Evolutionary conservation across 805 yeast genomes (phyloP).

Genomic region (Candida sakaeoensis): DNA sequence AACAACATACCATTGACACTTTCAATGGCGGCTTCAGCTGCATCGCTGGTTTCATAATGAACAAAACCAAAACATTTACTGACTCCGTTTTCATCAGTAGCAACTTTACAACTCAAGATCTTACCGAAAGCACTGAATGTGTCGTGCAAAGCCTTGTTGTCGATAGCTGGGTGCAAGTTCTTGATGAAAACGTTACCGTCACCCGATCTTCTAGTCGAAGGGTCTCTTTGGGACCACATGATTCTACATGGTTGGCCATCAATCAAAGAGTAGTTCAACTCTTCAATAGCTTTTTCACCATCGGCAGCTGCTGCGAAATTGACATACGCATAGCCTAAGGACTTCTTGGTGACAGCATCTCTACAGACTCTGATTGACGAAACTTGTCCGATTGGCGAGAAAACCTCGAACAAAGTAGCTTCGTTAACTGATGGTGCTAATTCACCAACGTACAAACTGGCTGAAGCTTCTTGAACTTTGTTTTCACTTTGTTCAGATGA

Average conservation of each 20-base stretch:
- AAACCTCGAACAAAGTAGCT: conserved; percentile 90
- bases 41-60: conserved; percentile 89
- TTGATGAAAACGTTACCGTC: conserved; percentile 96
- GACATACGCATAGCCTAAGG: conserved; percentile 97
- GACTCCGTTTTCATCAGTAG: conserved; percentile 85
- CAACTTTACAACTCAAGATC: conserved; percentile 95
- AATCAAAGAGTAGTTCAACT: conserved; percentile 88
- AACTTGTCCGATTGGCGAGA: conserved; percentile 92
- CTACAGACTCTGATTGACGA: conserved; percentile 98
- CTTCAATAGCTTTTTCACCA: conserved; percentile 92
- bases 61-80: conserved; percentile 97
- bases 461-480: conserved; percentile 54
- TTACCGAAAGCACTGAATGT: conserved; percentile 96
- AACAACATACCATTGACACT: conserved; percentile 97
- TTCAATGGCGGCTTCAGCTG: conserved; percentile 93
- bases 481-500: conserved; percentile 27
- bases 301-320: conserved; percentile 87
- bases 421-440: conserved; percentile 89
- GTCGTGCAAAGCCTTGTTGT: conserved; percentile 97
- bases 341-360: conserved; percentile 94
- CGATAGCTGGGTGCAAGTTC: conserved; percentile 97
- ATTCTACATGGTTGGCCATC: conserved; percentile 97
- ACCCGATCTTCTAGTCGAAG: conserved; percentile 90
- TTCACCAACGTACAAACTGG: conserved; percentile 96
- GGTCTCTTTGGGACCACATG: conserved; percentile 99